Conservation (phyloP, 345 rosid genomes). For the Boechera divaricarpa region DNA sequence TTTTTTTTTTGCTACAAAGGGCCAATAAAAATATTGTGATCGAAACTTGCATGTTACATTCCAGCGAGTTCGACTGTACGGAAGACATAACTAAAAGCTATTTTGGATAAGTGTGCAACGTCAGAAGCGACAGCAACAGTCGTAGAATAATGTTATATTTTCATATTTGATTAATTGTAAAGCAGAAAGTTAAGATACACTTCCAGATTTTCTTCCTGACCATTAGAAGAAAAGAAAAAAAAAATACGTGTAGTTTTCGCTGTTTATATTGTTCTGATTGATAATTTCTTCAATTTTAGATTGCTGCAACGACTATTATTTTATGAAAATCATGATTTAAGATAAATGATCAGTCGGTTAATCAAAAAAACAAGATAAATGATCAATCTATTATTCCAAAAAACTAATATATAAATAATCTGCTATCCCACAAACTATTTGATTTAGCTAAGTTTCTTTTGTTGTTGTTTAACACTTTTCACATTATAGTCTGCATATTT, state of each 20-base stretch:
- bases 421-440: no score
- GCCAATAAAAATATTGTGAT: neutral
- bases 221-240: neutral
- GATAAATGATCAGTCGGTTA: neutral
- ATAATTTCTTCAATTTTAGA: neutral
- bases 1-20: conserved; percentile 16
- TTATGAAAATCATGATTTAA: neutral
- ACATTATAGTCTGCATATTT: no score
- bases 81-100: conserved; percentile 26
- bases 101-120: conserved; percentile 42
- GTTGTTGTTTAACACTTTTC: no score
- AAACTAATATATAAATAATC: no score
- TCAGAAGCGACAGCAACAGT: conserved; percentile 32
- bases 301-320: conserved; percentile 14
- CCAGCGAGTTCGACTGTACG: conserved; percentile 40
- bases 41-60: conserved; percentile 31
- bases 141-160: neutral
- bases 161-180: conserved; percentile 12
- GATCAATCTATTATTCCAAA: no score
- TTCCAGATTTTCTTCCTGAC: conserved; percentile 30
- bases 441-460: no score
- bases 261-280: neutral
- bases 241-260: neutral
- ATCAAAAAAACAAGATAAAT: no score
- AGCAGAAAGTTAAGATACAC: conserved; percentile 34